A percentile compares a stretch with the other conserved stretches of the same genome.
Conservation (phyloP, 805 yeast species). For the Zygosaccharomyces lentus region DNA sequence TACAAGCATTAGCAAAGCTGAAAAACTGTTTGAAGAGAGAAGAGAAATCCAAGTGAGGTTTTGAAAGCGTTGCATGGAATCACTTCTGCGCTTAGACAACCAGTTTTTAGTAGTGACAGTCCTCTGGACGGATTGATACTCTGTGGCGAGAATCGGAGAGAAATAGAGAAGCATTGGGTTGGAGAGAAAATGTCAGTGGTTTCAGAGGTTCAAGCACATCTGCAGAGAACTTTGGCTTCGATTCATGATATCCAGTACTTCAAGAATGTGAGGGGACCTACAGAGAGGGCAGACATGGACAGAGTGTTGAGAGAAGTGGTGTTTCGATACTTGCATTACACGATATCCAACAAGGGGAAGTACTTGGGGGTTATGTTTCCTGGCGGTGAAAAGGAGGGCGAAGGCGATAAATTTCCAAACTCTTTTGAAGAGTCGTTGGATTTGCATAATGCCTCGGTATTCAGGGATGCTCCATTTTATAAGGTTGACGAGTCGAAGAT, state of each 20-base stretch:
- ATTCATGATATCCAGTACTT: slow-evolving; percentile 22
- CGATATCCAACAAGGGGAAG: slow-evolving; percentile 39
- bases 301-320: slow-evolving; percentile 22
- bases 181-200: not conserved
- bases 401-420: slow-evolving; percentile 16
- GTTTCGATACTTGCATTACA: slow-evolving; percentile 33
- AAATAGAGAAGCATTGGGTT: not conserved
- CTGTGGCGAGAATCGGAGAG: slow-evolving; percentile 2
- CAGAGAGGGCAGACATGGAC: slow-evolving; percentile 30
- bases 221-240: slow-evolving; percentile 17
- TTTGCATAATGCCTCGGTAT: slow-evolving; percentile 11
- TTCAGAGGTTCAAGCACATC: slow-evolving; percentile 12
- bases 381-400: slow-evolving; percentile 10
- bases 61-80: slow-evolving; percentile 4
- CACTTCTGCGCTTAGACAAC: not conserved
- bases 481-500: slow-evolving; percentile 14
- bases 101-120: not conserved
- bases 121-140: slow-evolving; percentile 5
- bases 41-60: not conserved
- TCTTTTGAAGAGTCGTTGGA: slow-evolving; percentile 20
- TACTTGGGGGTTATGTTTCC: slow-evolving; percentile 37
- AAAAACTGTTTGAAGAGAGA: not conserved
- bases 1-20: not conserved
- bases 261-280: slow-evolving; percentile 24
- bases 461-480: slow-evolving; percentile 17